Base-by-base conservation (phyloP, 768 basidiomycete species). In the Pisolithus tinctorius region DNA sequence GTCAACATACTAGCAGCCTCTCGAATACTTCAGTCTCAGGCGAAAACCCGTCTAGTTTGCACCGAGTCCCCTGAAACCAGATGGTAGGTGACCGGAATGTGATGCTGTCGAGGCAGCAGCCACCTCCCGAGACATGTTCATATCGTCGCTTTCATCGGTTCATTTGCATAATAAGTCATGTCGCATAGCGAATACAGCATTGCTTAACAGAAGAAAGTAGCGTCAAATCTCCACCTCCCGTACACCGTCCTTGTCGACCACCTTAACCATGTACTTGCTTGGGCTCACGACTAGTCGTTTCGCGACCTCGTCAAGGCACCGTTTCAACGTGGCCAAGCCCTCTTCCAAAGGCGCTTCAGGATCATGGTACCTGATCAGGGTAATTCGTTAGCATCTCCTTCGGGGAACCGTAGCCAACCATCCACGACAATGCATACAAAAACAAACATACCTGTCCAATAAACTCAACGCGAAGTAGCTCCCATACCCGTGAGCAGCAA, bases 401-500 rank as follows among this genome's bases (percentile, higher is more conserved):
- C n/a, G 11, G 7, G 7, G n/a, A 27, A 45, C 13, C 30, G 14
- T 5, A 14, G 38, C n/a, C 20, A 2, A 6, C 25, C 3, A 44
- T 16, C n/a, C 4, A 1, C 17, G 20, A 48, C 31, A 25, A 29
- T 16, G 31, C 40, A 44, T 17, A 49, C 10, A 30, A 43, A 45
- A 17, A 34, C 17, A 43, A n/a, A 64, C 80, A 37, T 51, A 90
- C 89, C 89, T 77, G 65, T 99, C 96, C 49, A 98, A 77, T 65
- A 95, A 87, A 80, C 86, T 84, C 58, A 97, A 71, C 9, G 84
- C 86, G 68, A 98, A 96, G 71, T 93, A 96, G 50, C 85, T 79
- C 41, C 93, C 96, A 64, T 97, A 93, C 2, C 96, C 96, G 63
- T 98, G 95, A 1, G 93, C 93, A 14, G 84, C 93, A 65, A 93